phyloP scores from a whole-genome alignment of 257 asterid species.

The Apocynum venetum region DNA sequence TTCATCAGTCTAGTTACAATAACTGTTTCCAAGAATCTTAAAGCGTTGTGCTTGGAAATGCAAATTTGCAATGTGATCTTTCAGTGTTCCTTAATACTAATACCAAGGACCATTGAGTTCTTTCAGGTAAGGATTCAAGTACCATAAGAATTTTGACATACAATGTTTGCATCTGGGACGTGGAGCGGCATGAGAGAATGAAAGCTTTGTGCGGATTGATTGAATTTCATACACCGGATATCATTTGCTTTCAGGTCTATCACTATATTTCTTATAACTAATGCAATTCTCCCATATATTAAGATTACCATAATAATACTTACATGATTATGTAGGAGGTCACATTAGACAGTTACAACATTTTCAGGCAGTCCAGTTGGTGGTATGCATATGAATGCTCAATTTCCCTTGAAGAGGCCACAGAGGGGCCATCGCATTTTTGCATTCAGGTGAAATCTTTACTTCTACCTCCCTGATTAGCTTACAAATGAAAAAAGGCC shows the following conservation, averaged over 20 bases:
- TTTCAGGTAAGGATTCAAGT: not conserved
- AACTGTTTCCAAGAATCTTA: too few relatives aligned
- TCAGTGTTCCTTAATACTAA: not conserved
- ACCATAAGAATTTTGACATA: conserved; percentile 1
- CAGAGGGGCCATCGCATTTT: not conserved
- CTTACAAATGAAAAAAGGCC: too few relatives aligned
- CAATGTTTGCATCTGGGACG: conserved; percentile 12
- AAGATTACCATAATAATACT: too few relatives aligned
- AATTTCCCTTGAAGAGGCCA: not conserved
- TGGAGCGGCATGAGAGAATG: conserved; percentile 7
- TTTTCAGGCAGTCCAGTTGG: conserved; percentile 7
- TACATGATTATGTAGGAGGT: not conserved
- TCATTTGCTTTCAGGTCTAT: conserved; percentile 10
- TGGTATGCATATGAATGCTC: conserved; percentile 5
- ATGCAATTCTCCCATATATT: not conserved
- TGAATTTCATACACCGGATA: conserved; percentile 3
- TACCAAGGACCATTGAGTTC: not conserved
- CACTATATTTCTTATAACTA: not conserved
- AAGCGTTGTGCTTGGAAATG: too few relatives aligned
- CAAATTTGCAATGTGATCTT: too few relatives aligned
- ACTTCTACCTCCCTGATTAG: not conserved
- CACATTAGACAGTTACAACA: conserved; percentile 3
- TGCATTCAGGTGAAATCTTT: conserved; percentile 3
- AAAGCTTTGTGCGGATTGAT: conserved; percentile 4
- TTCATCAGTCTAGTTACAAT: not conserved